Conservation (phyloP, 768 basidiomycete genomes). For the Vishniacozyma victoriae region DNA sequence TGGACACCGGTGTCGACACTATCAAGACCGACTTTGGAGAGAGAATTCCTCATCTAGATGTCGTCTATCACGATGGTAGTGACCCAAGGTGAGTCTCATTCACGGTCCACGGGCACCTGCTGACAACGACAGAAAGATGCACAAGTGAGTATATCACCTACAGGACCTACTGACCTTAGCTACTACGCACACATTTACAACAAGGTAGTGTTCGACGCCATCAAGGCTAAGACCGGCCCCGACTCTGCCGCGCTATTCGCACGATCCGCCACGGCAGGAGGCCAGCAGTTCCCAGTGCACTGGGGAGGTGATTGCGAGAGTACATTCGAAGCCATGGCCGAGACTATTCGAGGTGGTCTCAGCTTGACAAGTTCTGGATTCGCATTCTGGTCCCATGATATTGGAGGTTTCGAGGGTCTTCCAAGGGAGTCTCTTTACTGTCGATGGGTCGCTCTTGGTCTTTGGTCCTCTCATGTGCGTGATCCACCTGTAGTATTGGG, state of each 20-base stretch:
- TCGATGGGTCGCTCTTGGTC: constrained; percentile 69
- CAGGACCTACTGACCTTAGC: constrained; percentile 7
- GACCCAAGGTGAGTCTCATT: constrained; percentile 52
- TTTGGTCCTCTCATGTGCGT: constrained; percentile 63
- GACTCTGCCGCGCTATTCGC: constrained; percentile 67
- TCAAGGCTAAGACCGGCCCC: constrained; percentile 58
- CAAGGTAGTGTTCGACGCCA: constrained; percentile 60
- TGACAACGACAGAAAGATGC: constrained; percentile 50
- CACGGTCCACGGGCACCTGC: neutral
- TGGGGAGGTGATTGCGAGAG: constrained; percentile 65
- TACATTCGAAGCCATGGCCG: constrained; percentile 72
- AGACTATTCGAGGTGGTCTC: constrained; percentile 62
- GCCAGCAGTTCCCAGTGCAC: constrained; percentile 52
- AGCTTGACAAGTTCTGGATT: constrained; percentile 65
- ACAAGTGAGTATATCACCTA: constrained; percentile 50
- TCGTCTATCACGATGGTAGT: constrained; percentile 62
- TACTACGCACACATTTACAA: constrained; percentile 67
- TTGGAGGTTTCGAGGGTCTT: constrained; percentile 71
- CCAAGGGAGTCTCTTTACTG: constrained; percentile 65
- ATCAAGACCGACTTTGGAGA: constrained; percentile 66
- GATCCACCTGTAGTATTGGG: neutral
- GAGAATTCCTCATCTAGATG: constrained; percentile 62
- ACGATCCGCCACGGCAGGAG: constrained; percentile 62
- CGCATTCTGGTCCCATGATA: constrained; percentile 67
- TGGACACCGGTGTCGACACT: constrained; percentile 51